Conservation (phyloP, 176 grass and related monocot genomes). For the Chrysopogon serrulatus region DNA sequence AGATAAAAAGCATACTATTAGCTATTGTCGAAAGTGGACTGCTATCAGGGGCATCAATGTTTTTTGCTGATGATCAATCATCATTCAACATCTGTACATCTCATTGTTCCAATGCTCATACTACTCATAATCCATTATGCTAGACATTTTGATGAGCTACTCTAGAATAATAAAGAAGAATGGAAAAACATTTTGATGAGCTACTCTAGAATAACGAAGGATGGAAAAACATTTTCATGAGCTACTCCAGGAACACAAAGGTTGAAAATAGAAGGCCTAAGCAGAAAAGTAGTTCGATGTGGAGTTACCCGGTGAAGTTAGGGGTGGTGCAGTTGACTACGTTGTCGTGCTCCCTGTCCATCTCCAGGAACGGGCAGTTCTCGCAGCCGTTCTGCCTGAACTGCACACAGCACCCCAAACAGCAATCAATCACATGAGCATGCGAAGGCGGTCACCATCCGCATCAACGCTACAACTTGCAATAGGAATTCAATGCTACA, state of each 20-base stretch:
- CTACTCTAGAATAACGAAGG: background rate
- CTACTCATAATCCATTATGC: background rate
- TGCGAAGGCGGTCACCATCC: background rate
- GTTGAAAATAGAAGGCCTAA: background rate
- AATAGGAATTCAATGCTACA: background rate
- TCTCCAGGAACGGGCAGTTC: constrained; percentile 93
- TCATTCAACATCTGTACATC: background rate
- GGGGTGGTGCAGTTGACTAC: constrained; percentile 90
- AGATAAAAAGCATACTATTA: background rate
- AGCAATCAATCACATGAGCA: background rate
- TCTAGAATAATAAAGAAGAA: no score
- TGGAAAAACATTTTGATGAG: no score
- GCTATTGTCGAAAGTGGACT: background rate
- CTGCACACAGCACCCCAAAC: constrained; percentile 29
- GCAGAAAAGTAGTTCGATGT: background rate
- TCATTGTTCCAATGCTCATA: background rate
- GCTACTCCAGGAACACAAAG: background rate
- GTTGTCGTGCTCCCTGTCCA: constrained; percentile 85
- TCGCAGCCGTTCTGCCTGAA: constrained; percentile 90
- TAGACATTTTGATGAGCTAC: background rate
- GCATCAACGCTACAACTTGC: background rate
- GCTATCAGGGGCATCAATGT: background rate
- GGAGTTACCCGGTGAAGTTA: constrained; percentile 80
- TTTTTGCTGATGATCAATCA: background rate
- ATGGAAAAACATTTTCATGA: background rate